A percentile compares a stretch with the other conserved stretches of the same genome.
These are phyloP conservation scores for Pseudogymnoascus sp. DNA, from an alignment of 2,329 filamentous ascomycete species.

Conservation along the genomic window DNA sequence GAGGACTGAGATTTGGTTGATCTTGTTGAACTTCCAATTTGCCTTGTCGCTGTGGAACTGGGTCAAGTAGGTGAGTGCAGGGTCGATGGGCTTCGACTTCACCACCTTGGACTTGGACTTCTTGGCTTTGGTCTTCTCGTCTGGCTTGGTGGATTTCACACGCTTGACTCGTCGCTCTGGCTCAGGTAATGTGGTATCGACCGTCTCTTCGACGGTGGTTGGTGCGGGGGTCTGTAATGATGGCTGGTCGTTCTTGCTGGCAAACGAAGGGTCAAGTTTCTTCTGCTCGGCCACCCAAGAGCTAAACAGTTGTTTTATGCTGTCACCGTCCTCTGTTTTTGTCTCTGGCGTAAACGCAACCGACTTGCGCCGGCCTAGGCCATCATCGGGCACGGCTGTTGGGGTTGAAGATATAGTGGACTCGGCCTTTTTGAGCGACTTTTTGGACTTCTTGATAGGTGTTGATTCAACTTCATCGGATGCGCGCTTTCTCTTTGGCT, in stretches of 20 bases:
- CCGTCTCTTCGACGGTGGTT: constrained; percentile 23
- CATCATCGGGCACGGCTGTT: constrained; percentile 20
- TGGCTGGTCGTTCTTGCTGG: constrained; percentile 16
- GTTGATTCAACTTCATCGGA: constrained; percentile 15
- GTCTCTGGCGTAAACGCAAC: constrained; percentile 59
- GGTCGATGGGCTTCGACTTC: constrained; percentile 37
- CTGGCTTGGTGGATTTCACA: constrained; percentile 21
- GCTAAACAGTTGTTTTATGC: constrained; percentile 43
- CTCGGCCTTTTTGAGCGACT: constrained; percentile 12
- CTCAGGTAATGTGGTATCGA: constrained; percentile 25
- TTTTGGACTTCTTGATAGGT: constrained; percentile 25
- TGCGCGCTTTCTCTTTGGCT: constrained; percentile 20
- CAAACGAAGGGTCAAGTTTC: constrained; percentile 23
- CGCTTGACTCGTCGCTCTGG: constrained; percentile 25
- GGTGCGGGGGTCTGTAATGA: constrained; percentile 24
- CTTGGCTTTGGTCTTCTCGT: constrained; percentile 16
- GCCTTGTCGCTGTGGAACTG: constrained; percentile 64
- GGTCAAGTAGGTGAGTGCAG: constrained; percentile 67
- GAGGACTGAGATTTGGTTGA: constrained; percentile 75
- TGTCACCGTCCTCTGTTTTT: constrained; percentile 50
- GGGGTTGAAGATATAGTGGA: constrained; percentile 18
- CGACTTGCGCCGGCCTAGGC: constrained; percentile 40
- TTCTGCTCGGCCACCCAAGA: constrained; percentile 38
- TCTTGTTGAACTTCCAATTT: constrained; percentile 95
- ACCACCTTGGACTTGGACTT: constrained; percentile 17